Evolutionary conservation across 1,284 basidiomycete genomes (phyloP).

Genomic region (Wallemia ichthyophaga): DNA sequence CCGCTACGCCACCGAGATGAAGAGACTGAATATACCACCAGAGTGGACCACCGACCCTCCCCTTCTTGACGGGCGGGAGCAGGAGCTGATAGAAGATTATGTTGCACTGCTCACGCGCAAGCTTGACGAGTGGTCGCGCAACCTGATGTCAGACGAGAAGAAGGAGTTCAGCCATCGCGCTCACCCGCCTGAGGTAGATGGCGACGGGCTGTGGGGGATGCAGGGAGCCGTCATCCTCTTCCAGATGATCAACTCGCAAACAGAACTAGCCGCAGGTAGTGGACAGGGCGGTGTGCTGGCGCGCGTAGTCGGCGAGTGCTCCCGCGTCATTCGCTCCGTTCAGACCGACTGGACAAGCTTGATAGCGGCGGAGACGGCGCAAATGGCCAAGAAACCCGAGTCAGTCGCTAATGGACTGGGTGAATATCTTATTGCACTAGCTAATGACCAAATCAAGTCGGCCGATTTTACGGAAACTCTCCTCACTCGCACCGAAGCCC

Average conservation of each 20-base stretch:
- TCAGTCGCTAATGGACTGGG: constrained; percentile 64
- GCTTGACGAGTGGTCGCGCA: constrained; percentile 87
- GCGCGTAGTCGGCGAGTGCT: constrained; percentile 61
- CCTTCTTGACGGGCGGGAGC: constrained; percentile 72
- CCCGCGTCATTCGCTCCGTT: constrained; percentile 63
- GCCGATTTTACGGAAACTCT: constrained; percentile 79
- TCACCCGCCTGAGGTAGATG: constrained; percentile 60
- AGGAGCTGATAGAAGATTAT: constrained; percentile 82
- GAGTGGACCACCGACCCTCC: constrained; percentile 53
- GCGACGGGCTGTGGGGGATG: constrained; percentile 65
- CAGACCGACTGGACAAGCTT: constrained; percentile 67
- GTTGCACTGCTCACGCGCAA: constrained; percentile 73
- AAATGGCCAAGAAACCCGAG: constrained; percentile 60
- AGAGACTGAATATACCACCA: constrained; percentile 52
- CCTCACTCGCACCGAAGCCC: constrained; percentile 51
- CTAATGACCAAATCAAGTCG: constrained; percentile 89
- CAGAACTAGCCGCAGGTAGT: constrained; percentile 80
- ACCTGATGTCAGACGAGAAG: constrained; percentile 73
- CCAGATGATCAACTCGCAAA: constrained; percentile 93
- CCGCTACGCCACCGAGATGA: constrained; percentile 82
- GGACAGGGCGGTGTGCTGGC: constrained; percentile 79
- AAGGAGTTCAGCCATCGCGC: constrained; percentile 52
- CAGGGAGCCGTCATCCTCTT: constrained; percentile 85
- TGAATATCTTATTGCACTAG: constrained; percentile 90
- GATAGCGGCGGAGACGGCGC: constrained; percentile 59